Base-by-base conservation (phyloP, 164 flowering plant genomes). In the grape (Vitis vinifera) region DNA sequence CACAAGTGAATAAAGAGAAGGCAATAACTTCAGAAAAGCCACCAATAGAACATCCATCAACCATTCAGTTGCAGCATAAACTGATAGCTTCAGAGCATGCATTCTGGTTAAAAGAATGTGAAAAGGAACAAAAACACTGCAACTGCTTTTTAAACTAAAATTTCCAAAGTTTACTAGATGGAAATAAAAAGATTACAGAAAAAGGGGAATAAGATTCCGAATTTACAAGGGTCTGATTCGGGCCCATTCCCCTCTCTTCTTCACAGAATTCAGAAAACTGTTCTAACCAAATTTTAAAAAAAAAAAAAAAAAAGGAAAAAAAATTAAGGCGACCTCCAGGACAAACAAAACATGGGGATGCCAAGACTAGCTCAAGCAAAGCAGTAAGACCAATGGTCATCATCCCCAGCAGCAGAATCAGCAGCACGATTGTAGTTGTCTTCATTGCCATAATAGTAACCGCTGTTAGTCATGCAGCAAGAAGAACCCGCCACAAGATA, bases 321-420 rank as follows among this genome's bases (percentile, higher is more conserved):
- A 49, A 58, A 69, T 53, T 63, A 57, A 67, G 66, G 68, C 62
- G 31, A 76, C 78, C 67, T 55, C 71, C 2, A 66, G 8, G 9
- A 64, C 58, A 48, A 58, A 58, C 31, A 59, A 52, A 15, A 37
- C 49, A 52, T 17, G 50, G 56, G 14, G 59, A 53, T 30, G 71
- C 16, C 12, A 48, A 63, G 51, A 13, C 23, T n/a, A 65, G 31
- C 73, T 86, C 83, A 89, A 84, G 90, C 92, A 79, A 80, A 80
- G 78, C 88, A 84, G 57, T 83, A 87, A 31, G 92, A 76, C 98
- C 98, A 93, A 73, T 87, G 91, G 77, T 91, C 90, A 11, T 88
- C 96, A 14, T 87, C 95, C 30, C 71, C 85, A 14, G 71, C 75
- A 29, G 66, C 73, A 51, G 75, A 77, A 59, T 62, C 88, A 48